phyloP scores from a whole-genome alignment of 441 rosid genomes.

The Croton laevigatus region DNA sequence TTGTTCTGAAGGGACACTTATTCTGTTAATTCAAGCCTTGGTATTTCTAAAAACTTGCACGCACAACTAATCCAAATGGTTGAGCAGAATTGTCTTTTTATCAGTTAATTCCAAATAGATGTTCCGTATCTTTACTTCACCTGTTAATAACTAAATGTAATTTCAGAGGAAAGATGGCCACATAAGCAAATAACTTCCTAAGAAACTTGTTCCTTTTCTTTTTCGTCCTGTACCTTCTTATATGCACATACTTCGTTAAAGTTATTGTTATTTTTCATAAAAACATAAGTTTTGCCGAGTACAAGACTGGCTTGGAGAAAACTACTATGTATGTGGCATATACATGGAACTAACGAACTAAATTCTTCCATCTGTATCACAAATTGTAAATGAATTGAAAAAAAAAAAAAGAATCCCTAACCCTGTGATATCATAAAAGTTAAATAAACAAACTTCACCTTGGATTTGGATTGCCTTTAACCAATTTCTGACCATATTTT shows the following conservation, averaged over 20 bases:
- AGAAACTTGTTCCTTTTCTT: too few relatives aligned
- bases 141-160: too few relatives aligned
- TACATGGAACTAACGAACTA: not conserved
- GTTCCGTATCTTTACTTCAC: not conserved
- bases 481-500: constrained; percentile 95
- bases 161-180: too few relatives aligned
- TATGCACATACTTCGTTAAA: too few relatives aligned
- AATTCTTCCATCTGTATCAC: not conserved
- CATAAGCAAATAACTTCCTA: too few relatives aligned
- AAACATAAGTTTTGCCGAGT: too few relatives aligned
- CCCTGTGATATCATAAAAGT: not conserved
- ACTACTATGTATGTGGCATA: too few relatives aligned
- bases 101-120: not conserved
- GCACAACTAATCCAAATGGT: not conserved
- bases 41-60: not conserved
- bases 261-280: too few relatives aligned
- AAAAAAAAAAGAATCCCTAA: not conserved
- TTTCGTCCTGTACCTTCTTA: too few relatives aligned
- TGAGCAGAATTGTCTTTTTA: not conserved
- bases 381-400: not conserved
- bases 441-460: constrained; percentile 41
- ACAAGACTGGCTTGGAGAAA: too few relatives aligned
- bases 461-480: constrained; percentile 94
- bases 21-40: too few relatives aligned
- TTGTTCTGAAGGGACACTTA: too few relatives aligned